These are phyloP conservation scores for Diaporthe nobilis DNA, from an alignment of 2,329 filamentous ascomycete species.

Conservation along the genomic window DNA sequence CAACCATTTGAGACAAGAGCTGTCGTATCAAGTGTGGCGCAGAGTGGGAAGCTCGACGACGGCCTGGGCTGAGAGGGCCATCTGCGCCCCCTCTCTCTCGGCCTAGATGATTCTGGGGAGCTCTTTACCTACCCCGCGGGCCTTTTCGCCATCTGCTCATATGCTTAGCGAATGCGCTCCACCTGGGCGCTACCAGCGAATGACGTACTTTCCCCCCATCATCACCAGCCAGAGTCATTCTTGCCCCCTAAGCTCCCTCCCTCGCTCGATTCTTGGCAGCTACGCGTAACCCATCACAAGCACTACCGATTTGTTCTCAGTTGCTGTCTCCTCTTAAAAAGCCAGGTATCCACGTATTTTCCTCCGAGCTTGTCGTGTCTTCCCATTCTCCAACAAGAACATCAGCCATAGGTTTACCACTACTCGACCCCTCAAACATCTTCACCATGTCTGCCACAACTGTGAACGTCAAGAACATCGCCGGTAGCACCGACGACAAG, in stretches of 20 bases:
- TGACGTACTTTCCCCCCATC: slow-evolving; percentile 24
- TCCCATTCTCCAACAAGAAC: neutral
- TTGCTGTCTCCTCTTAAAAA: slow-evolving; percentile 8
- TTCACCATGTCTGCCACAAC: slow-evolving; percentile 72
- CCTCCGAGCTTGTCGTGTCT: neutral
- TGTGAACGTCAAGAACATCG: slow-evolving; percentile 92
- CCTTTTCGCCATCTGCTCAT: neutral
- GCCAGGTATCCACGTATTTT: neutral
- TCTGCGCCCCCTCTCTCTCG: neutral
- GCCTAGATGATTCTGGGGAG: slow-evolving; percentile 13
- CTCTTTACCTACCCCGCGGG: slow-evolving; percentile 15
- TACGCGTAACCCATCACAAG: slow-evolving; percentile 24
- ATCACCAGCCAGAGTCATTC: slow-evolving; percentile 26
- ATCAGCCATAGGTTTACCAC: slow-evolving; percentile 23
- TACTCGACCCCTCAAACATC: neutral
- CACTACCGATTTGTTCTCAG: slow-evolving; percentile 9
- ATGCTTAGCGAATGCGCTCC: slow-evolving; percentile 11
- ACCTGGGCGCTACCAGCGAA: slow-evolving; percentile 16
- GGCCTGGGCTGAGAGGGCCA: neutral
- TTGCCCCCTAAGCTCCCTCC: slow-evolving; percentile 10
- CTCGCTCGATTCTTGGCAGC: slow-evolving; percentile 28
- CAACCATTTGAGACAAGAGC: slow-evolving; percentile 21
- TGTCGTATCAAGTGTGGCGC: slow-evolving; percentile 32
- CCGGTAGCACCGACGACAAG: slow-evolving; percentile 84
- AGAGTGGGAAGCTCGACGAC: slow-evolving; percentile 6